Evolutionary conservation across 129 eudicot species (phyloP).

Genomic region (Flaveria brownii): DNA sequence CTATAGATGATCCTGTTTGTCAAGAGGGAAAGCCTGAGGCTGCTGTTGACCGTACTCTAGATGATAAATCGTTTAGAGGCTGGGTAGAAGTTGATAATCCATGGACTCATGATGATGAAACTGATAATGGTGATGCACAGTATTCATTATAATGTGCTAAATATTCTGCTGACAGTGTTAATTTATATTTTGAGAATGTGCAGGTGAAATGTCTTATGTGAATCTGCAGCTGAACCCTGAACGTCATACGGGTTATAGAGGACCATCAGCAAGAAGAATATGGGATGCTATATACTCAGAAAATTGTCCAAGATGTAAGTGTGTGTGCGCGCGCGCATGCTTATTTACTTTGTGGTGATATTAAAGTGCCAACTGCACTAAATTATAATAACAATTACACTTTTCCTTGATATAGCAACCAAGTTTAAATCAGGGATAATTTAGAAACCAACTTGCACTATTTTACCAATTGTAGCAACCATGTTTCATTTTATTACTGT

Average conservation of each 20-base stretch:
- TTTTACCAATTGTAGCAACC: background rate
- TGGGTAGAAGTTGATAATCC: constrained; percentile 95
- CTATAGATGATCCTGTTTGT: constrained; percentile 72
- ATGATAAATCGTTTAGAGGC: constrained; percentile 72
- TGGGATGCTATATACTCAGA: constrained; percentile 95
- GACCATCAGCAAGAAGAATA: constrained; percentile 91
- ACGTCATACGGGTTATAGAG: constrained; percentile 82
- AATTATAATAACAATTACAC: background rate
- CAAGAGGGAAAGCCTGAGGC: constrained; percentile 93
- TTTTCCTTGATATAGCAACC: background rate
- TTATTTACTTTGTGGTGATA: background rate
- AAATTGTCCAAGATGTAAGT: constrained; percentile 92
- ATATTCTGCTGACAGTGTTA: constrained; percentile 9
- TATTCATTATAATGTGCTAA: constrained; percentile 1
- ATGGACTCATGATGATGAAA: constrained; percentile 94
- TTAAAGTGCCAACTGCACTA: background rate
- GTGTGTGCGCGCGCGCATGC: background rate
- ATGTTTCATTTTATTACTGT: background rate
- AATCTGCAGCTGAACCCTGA: constrained; percentile 84
- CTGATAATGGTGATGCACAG: constrained; percentile 68
- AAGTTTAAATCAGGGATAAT: background rate
- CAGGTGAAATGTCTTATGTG: constrained; percentile 95
- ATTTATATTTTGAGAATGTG: constrained; percentile 25
- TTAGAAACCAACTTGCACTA: background rate
- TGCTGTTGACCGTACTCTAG: constrained; percentile 87